Conservation (phyloP, 2,329 filamentous ascomycete species). For the Xylariaceae sp. region DNA sequence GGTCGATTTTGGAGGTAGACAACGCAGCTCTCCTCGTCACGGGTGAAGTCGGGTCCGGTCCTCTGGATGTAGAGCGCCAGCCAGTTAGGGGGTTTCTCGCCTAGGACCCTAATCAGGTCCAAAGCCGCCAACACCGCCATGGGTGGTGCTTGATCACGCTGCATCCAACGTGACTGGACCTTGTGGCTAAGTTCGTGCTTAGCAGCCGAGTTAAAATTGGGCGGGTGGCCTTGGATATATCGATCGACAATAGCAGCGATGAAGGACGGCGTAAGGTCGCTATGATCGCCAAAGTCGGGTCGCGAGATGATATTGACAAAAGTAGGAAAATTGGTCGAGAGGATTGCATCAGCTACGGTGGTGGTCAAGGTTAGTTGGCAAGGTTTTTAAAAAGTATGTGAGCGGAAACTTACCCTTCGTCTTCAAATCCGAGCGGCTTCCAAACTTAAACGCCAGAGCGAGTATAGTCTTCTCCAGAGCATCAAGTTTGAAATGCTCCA, state of each 20-base stretch:
- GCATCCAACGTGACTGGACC: slow-evolving; percentile 69
- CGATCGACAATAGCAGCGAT: slow-evolving; percentile 82
- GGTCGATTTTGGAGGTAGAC: slow-evolving; percentile 57
- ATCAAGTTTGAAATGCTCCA: slow-evolving; percentile 95
- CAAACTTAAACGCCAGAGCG: slow-evolving; percentile 83
- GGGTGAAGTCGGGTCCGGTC: slow-evolving; percentile 73
- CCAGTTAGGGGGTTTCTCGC: slow-evolving; percentile 57
- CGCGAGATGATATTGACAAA: slow-evolving; percentile 78
- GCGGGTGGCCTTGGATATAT: slow-evolving; percentile 83
- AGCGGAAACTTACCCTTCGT: slow-evolving; percentile 71
- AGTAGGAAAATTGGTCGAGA: slow-evolving; percentile 75
- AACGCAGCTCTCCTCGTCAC: slow-evolving; percentile 69
- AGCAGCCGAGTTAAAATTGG: slow-evolving; percentile 77
- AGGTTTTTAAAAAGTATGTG: slow-evolving; percentile 3
- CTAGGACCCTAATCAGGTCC: slow-evolving; percentile 68
- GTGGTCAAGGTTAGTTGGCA: slow-evolving; percentile 17
- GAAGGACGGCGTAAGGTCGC: slow-evolving; percentile 69
- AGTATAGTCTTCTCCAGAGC: slow-evolving; percentile 84
- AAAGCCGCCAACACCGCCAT: slow-evolving; percentile 71
- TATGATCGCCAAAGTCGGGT: slow-evolving; percentile 63
- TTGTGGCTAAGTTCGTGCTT: slow-evolving; percentile 71
- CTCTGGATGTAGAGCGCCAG: slow-evolving; percentile 72
- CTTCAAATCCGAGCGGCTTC: slow-evolving; percentile 78
- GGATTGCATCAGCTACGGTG: slow-evolving; percentile 78
- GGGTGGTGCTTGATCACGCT: slow-evolving; percentile 66